Percentiles rank a stretch among this genome's conserved stretches.
phyloP scores from a whole-genome alignment of 1,284 basidiomycete species.

The Amylostereum areolatum region DNA sequence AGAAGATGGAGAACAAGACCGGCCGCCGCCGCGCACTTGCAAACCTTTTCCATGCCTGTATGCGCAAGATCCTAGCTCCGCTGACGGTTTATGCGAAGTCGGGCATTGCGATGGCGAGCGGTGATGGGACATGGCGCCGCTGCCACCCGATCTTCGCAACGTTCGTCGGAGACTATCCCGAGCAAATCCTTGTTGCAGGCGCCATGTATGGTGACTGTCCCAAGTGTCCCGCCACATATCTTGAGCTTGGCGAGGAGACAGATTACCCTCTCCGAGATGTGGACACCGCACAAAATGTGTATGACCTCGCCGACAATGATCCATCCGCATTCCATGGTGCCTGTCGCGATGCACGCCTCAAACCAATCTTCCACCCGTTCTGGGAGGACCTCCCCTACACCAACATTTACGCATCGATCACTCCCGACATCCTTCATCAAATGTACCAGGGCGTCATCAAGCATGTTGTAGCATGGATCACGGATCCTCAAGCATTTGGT shows the following conservation, averaged over 20 bases:
- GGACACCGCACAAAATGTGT: too few species aligned
- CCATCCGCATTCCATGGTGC: background rate
- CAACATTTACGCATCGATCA: slow-evolving; percentile 28
- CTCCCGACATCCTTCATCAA: slow-evolving; percentile 38
- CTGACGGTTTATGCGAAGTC: background rate
- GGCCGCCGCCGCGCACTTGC: slow-evolving; percentile 19
- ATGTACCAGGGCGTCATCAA: slow-evolving; percentile 28
- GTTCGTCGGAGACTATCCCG: slow-evolving; percentile 19
- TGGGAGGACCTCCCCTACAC: slow-evolving; percentile 28
- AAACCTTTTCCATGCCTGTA: slow-evolving; percentile 28
- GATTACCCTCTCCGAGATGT: background rate
- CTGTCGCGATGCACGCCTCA: slow-evolving; percentile 9
- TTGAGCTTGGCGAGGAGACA: background rate
- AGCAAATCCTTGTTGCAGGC: slow-evolving; percentile 10
- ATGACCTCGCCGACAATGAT: background rate
- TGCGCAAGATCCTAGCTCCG: background rate
- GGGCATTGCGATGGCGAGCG: slow-evolving; percentile 1
- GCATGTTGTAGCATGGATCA: slow-evolving; percentile 22
- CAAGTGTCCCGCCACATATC: slow-evolving; percentile 4
- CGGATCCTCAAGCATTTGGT: slow-evolving; percentile 2
- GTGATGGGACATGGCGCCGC: slow-evolving; percentile 17
- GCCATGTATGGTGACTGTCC: slow-evolving; percentile 13
- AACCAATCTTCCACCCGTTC: slow-evolving; percentile 24
- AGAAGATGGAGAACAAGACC: slow-evolving; percentile 23
- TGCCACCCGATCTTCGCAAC: slow-evolving; percentile 23